Evolutionary conservation across 352 stramenopile genomes (phyloP).

Genomic region (Phytophthora tentaculata): DNA sequence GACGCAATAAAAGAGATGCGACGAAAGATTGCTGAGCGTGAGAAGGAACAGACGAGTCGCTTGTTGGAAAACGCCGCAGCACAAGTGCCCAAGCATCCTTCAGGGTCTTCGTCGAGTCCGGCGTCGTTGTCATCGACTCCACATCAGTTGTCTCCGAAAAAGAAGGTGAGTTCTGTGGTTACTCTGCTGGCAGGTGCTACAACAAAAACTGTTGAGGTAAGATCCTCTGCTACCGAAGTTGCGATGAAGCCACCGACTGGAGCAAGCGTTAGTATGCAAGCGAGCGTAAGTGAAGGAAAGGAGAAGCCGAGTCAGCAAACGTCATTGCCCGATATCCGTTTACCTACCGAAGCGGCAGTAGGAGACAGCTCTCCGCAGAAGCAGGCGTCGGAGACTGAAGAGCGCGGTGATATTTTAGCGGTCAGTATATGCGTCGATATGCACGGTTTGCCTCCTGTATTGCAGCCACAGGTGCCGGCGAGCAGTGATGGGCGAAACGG

Average conservation of each 20-base stretch:
- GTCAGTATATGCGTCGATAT: constrained; percentile 44
- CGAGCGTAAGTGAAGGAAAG: constrained; percentile 9
- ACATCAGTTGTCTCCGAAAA: constrained; percentile 3
- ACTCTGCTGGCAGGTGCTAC: constrained; percentile 2
- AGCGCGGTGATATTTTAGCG: constrained; percentile 24
- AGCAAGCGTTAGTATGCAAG: constrained; percentile 5
- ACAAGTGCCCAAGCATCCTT: constrained; percentile 25
- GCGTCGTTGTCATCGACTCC: constrained; percentile 24
- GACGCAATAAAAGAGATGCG: constrained; percentile 63
- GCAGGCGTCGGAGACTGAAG: constrained; percentile 9
- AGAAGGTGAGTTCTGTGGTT: constrained; percentile 14
- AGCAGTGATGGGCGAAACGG: constrained; percentile 35
- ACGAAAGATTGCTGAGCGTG: constrained; percentile 59
- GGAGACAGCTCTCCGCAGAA: constrained; percentile 2
- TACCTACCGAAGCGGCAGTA: constrained; percentile 9
- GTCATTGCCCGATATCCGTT: neutral
- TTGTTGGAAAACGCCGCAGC: constrained; percentile 22
- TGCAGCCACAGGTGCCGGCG: constrained; percentile 28
- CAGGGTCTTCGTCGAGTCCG: constrained; percentile 17
- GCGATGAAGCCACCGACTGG: neutral
- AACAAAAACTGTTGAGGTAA: constrained; percentile 4
- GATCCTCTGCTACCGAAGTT: constrained; percentile 5
- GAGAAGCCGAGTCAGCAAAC: neutral
- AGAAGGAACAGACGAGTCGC: constrained; percentile 44
- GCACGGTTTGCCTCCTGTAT: constrained; percentile 26